A percentile compares a stretch with the other conserved stretches of the same genome.
These are phyloP conservation scores for Fermentozyma sake DNA, from an alignment of 1,139 yeast species.

Conservation along the genomic window DNA sequence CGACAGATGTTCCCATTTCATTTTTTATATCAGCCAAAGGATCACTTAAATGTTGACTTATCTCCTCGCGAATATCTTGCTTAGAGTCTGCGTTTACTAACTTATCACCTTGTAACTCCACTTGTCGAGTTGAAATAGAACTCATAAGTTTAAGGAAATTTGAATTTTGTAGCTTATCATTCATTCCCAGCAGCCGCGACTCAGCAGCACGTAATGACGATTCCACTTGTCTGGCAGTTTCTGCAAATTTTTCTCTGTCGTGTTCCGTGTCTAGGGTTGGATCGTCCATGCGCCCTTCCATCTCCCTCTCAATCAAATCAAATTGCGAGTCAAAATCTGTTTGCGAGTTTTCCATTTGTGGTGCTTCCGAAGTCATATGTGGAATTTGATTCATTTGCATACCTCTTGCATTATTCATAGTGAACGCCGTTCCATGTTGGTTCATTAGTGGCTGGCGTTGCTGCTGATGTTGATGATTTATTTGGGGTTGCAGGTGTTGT, in stretches of 20 bases:
- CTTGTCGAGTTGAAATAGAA: conserved; percentile 32
- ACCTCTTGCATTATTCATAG: conserved; percentile 9
- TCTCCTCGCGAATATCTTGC: conserved; percentile 3
- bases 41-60: conserved; percentile 36
- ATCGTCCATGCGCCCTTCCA: conserved; percentile 13
- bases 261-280: conserved; percentile 10
- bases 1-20: conserved; percentile 10
- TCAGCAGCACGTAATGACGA: conserved; percentile 23
- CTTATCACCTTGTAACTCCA: conserved; percentile 40
- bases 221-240: conserved; percentile 37
- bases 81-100: conserved; percentile 22
- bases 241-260: conserved; percentile 39
- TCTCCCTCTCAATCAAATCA: conserved; percentile 32
- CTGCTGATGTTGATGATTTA: conserved; percentile 8
- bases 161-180: conserved; percentile 33
- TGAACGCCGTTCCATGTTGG: conserved; percentile 6
- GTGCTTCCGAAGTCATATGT: not conserved
- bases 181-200: conserved; percentile 22
- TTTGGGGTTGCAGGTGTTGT: conserved; percentile 11
- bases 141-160: conserved; percentile 40
- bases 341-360: not conserved
- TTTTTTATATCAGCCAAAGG: conserved; percentile 43
- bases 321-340: conserved; percentile 30
- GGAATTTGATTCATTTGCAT: not conserved
- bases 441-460: too few relatives aligned